phyloP scores from a whole-genome alignment of 129 eudicot species.

The Erigeron canadensis region DNA sequence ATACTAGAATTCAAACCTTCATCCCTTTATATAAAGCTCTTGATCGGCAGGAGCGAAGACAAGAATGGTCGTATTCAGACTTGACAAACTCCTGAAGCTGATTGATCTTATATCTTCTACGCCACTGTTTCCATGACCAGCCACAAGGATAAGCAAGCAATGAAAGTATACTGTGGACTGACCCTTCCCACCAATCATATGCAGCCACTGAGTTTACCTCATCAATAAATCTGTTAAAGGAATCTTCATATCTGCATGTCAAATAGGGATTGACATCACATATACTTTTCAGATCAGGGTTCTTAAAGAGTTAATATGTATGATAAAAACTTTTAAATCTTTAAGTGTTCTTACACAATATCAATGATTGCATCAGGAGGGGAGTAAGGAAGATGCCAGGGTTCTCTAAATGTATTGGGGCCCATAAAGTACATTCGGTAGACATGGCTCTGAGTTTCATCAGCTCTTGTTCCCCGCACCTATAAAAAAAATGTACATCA shows the following conservation, averaged over 20 bases:
- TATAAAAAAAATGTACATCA: constrained; percentile 16
- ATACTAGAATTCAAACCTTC: constrained; percentile 51
- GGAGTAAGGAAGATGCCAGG: constrained; percentile 95
- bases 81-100: constrained; percentile 84
- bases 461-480: constrained; percentile 86
- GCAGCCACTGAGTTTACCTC: constrained; percentile 83
- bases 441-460: constrained; percentile 81
- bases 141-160: constrained; percentile 89
- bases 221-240: constrained; percentile 83
- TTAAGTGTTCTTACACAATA: constrained; percentile 64
- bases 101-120: constrained; percentile 66
- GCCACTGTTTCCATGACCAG: constrained; percentile 96
- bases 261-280: constrained; percentile 17
- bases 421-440: constrained; percentile 95
- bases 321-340: neutral
- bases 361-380: constrained; percentile 76
- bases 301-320: neutral
- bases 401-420: constrained; percentile 90
- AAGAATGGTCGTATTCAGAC: constrained; percentile 90
- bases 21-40: constrained; percentile 91
- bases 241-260: constrained; percentile 85
- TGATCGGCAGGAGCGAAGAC: constrained; percentile 84
- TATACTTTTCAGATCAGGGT: neutral
- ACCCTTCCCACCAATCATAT: constrained; percentile 98
- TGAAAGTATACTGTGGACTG: constrained; percentile 80